Percentiles rank a stretch among this genome's conserved stretches.
Conservation (phyloP, 768 basidiomycete genomes). For the Amanita jacksonii region DNA sequence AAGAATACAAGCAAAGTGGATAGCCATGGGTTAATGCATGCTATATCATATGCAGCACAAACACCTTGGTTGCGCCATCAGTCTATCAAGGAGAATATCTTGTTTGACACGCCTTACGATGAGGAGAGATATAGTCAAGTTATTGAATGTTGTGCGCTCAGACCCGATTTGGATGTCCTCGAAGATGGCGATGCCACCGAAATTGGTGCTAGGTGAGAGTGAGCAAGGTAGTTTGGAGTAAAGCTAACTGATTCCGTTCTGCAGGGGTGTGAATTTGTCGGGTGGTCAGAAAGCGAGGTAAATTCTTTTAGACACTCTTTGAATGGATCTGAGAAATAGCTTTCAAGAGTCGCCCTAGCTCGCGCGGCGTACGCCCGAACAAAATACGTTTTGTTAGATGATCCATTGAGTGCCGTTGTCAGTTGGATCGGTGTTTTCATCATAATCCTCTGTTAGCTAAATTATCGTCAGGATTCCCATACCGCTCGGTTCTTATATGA, state of each 20-base stretch:
- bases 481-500: constrained; percentile 57
- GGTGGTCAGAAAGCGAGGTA: constrained; percentile 80
- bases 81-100: constrained; percentile 73
- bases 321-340: background rate
- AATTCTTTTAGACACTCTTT: constrained; percentile 7
- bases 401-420: constrained; percentile 77
- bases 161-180: constrained; percentile 70
- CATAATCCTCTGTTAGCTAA: background rate
- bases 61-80: constrained; percentile 62
- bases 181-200: constrained; percentile 84
- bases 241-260: constrained; percentile 3
- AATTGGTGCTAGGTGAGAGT: constrained; percentile 65
- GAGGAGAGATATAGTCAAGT: constrained; percentile 68
- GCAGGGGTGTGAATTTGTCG: constrained; percentile 62
- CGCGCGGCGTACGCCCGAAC: constrained; percentile 72
- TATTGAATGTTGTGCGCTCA: constrained; percentile 77
- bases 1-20: constrained; percentile 56
- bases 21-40: constrained; percentile 47
- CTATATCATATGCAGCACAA: constrained; percentile 68
- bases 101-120: constrained; percentile 67
- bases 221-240: no score
- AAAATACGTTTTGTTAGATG: constrained; percentile 67
- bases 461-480: constrained; percentile 47
- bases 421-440: constrained; percentile 14
- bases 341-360: constrained; percentile 64